Conservation (phyloP, 179 eudicot species). For the Drosera spatulata region DNA sequence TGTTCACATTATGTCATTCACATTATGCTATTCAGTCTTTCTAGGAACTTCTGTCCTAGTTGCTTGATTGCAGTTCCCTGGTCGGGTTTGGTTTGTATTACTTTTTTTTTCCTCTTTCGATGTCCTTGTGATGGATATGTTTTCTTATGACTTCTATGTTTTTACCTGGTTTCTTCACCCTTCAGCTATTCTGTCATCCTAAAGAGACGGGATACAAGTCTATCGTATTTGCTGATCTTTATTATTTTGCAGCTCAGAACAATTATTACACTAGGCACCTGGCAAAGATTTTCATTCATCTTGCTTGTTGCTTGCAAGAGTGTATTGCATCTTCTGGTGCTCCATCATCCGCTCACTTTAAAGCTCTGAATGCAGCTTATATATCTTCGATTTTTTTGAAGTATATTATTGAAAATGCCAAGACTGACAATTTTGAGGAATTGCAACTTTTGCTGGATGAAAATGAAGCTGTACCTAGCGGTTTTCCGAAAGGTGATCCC, state of each 20-base stretch:
- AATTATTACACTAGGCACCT: constrained; percentile 78
- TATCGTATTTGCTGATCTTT: background rate
- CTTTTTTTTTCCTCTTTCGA: no score
- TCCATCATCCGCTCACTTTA: constrained; percentile 37
- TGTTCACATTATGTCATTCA: no score
- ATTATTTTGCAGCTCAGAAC: constrained; percentile 56
- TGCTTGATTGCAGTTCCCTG: no score
- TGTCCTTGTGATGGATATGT: no score
- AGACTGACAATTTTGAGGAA: constrained; percentile 48
- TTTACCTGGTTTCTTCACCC: no score
- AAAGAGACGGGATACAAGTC: background rate
- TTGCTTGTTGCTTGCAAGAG: constrained; percentile 82
- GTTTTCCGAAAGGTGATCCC: constrained; percentile 47
- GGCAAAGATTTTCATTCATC: constrained; percentile 75
- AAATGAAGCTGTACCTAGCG: constrained; percentile 50
- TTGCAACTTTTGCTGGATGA: constrained; percentile 54
- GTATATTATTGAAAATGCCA: constrained; percentile 62
- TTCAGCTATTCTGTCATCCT: background rate
- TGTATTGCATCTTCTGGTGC: constrained; percentile 43
- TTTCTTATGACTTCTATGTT: no score
- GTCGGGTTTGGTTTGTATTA: no score
- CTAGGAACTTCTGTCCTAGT: no score
- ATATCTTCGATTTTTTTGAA: constrained; percentile 70
- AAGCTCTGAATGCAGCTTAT: constrained; percentile 72
- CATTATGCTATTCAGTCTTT: no score